These are phyloP conservation scores for Zanthoxylum bungeanum DNA, from an alignment of 345 rosid species.

Conservation along the genomic window DNA sequence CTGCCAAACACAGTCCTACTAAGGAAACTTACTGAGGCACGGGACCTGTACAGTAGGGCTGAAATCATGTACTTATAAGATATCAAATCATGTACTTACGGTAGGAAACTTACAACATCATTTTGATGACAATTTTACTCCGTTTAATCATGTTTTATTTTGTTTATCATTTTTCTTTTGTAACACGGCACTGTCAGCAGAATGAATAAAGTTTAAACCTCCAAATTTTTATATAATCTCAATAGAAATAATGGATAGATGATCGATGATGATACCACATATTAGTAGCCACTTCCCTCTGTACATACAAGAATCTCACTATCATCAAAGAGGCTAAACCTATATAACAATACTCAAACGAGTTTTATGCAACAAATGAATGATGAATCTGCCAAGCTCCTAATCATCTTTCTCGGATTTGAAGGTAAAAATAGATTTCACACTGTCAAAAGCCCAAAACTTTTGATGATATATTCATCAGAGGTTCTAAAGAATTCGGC, in stretches of 20 bases:
- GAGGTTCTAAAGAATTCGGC: slow-evolving; percentile 73
- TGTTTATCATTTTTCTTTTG: too few relatives aligned
- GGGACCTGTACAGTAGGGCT: too few relatives aligned
- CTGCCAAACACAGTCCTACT: too few relatives aligned
- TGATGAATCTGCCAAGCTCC: slow-evolving; percentile 3
- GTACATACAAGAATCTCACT: slow-evolving; percentile 20
- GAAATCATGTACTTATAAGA: too few relatives aligned
- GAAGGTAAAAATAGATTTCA: background rate
- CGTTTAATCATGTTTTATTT: too few relatives aligned
- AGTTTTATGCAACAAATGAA: slow-evolving; percentile 5
- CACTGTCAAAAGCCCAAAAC: slow-evolving; percentile 38
- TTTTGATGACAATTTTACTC: too few relatives aligned
- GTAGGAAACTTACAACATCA: too few relatives aligned
- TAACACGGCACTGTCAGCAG: background rate
- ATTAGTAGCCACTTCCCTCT: slow-evolving; percentile 10
- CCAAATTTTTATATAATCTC: background rate
- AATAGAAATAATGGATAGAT: background rate
- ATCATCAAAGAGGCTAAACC: background rate
- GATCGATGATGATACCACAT: too few relatives aligned
- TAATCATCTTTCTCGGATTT: background rate
- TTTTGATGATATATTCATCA: slow-evolving; percentile 46
- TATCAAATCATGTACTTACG: too few relatives aligned
- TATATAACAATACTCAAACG: background rate
- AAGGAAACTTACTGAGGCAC: too few relatives aligned
- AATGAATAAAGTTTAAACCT: background rate